Evolutionary conservation across 2,329 filamentous ascomycete genomes (phyloP), one percentile per base, ranked within the genome.

Genomic region (Trichoderma aggressivum): DNA sequence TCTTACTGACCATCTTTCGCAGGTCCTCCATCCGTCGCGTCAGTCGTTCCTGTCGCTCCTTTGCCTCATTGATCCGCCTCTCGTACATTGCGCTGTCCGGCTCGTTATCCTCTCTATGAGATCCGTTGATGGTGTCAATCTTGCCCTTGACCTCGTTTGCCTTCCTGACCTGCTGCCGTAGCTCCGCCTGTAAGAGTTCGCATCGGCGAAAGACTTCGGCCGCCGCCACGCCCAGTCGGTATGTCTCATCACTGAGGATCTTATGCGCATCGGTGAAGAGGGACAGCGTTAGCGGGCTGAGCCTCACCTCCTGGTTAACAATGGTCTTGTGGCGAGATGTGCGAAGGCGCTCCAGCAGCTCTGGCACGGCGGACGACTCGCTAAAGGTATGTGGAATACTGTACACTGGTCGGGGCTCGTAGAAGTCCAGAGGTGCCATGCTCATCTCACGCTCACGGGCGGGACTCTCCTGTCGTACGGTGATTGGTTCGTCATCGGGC

Each of bases 261-360:
- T 91, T 89, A 79, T 95, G 92, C 0, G 89, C 89, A 72, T 92
- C 89, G 32, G 91, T 92, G 74, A 95, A 87, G 47, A 93, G 85
- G 74, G 90, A 87, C 21, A 94, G 84, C 2, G 91, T 92, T 26
- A 91, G 87, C 14, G 91, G 89, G 26, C 90, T 92, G 26, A 94
- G 86, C 71, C 88, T 86, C 68, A 94, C 84, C 76, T 92, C 89
- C 72, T 92, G 90, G 71, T 87, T 88, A 62, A 93, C 81, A 30
- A 89, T 79, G 6, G 87, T 85, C 79, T 88, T 87, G 79, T 90
- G 86, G 66, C 87, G 86, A 58, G 87, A 87, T 2, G 89, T 89
- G 61, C 87, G 86, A 47, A 90, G 80, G 58, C 83, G 82, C 64
- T 88, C 86, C 14, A 91, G 82, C 60, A 91, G 81, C 32, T 79